Conservation (phyloP, 495 filamentous ascomycete genomes). For the Staphylotrichum longicolle region DNA sequence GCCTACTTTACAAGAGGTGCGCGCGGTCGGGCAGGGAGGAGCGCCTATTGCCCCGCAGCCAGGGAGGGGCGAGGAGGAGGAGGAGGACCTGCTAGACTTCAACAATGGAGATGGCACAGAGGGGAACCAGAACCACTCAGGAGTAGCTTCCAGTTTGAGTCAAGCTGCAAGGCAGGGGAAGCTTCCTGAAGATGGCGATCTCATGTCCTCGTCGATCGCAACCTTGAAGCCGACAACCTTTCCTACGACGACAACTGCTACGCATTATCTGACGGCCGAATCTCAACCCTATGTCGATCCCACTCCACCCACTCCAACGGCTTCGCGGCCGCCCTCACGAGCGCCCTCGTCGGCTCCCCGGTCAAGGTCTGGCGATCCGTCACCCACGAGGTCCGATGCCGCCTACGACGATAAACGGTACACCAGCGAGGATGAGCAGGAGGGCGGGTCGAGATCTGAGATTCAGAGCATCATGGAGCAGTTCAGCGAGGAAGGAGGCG, state of each 20-base stretch:
- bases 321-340: constrained; percentile 49
- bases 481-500: constrained; percentile 66
- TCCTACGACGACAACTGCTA: constrained; percentile 32
- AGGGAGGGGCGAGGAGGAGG: constrained; percentile 11
- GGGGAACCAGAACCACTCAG: neutral
- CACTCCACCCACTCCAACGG: constrained; percentile 58
- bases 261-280: constrained; percentile 44
- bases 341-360: constrained; percentile 45
- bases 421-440: constrained; percentile 55
- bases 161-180: constrained; percentile 14
- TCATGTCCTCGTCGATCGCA: constrained; percentile 53
- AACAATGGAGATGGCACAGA: constrained; percentile 1
- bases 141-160: neutral
- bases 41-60: neutral
- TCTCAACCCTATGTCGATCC: constrained; percentile 58
- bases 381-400: constrained; percentile 58
- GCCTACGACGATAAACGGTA: constrained; percentile 53
- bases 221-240: constrained; percentile 48
- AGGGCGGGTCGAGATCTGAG: constrained; percentile 73
- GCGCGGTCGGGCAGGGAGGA: neutral
- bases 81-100: constrained; percentile 24
- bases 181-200: constrained; percentile 33
- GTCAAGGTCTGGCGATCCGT: constrained; percentile 42
- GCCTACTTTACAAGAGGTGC: neutral
- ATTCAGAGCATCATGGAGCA: constrained; percentile 96